Percentiles rank a stretch among this genome's conserved stretches.
These are phyloP conservation scores for Zoysia pacifica DNA, from an alignment of 176 grass and related monocot species.

Conservation along the genomic window DNA sequence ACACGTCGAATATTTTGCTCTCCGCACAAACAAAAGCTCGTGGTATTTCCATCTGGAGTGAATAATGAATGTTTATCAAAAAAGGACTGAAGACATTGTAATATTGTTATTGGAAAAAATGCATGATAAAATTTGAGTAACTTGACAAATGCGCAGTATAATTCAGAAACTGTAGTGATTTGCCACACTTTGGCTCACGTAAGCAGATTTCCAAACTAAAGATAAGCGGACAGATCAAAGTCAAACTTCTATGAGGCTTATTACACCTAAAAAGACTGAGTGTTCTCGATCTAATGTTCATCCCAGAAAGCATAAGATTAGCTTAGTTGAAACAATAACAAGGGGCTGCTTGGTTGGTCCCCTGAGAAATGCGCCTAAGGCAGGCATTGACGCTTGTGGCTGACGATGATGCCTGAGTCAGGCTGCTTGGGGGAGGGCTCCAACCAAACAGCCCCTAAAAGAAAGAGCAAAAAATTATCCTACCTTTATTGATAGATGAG, in stretches of 20 bases:
- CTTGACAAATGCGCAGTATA: constrained; percentile 6
- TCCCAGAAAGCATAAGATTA: too few relatives aligned
- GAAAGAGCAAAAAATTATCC: background rate
- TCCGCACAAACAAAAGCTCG: constrained; percentile 99
- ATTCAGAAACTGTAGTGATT: constrained; percentile 18
- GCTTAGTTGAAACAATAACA: constrained; percentile 8
- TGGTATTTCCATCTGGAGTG: constrained; percentile 89
- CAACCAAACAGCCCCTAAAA: background rate
- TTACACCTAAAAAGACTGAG: too few relatives aligned
- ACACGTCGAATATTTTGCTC: constrained; percentile 99
- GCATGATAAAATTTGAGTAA: constrained; percentile 18
- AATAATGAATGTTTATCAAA: constrained; percentile 31
- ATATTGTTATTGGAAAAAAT: constrained; percentile 17
- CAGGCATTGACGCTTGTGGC: too few relatives aligned
- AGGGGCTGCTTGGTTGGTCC: too few relatives aligned
- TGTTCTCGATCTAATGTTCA: too few relatives aligned
- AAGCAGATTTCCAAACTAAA: constrained; percentile 21
- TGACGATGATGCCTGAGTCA: too few relatives aligned
- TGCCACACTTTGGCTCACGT: background rate
- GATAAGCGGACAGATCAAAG: background rate
- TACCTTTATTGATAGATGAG: constrained; percentile 7
- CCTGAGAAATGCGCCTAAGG: too few relatives aligned
- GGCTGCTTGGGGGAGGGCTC: too few relatives aligned
- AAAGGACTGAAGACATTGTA: constrained; percentile 30
- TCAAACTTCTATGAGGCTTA: background rate